phyloP scores from a whole-genome alignment of 805 yeast species.

The Candida ortonii region DNA sequence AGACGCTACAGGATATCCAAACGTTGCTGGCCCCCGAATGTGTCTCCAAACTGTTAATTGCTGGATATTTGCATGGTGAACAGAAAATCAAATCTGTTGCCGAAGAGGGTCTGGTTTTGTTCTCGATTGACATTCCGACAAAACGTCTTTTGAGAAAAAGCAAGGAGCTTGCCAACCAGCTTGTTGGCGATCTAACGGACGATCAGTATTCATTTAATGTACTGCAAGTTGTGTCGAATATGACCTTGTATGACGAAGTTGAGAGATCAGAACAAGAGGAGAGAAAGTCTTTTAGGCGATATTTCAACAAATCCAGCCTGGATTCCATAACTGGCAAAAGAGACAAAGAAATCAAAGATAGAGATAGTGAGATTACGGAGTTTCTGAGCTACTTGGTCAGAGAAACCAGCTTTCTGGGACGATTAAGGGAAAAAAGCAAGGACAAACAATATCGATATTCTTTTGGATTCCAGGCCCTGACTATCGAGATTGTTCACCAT shows the following conservation, averaged over 20 bases:
- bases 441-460: conserved; percentile 14
- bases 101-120: conserved; percentile 35
- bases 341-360: conserved; percentile 27
- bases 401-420: conserved; percentile 21
- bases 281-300: conserved; percentile 36
- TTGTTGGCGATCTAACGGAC: conserved; percentile 17
- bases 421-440: conserved; percentile 15
- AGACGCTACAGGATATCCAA: conserved; percentile 24
- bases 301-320: conserved; percentile 27
- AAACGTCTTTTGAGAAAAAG: conserved; percentile 37
- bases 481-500: conserved; percentile 36
- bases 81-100: too few relatives aligned
- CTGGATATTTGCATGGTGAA: too few relatives aligned
- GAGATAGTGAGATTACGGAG: conserved; percentile 29
- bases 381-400: conserved; percentile 27
- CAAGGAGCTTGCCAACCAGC: conserved; percentile 26
- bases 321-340: conserved; percentile 29
- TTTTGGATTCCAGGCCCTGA: conserved; percentile 26
- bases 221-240: conserved; percentile 39
- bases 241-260: conserved; percentile 34
- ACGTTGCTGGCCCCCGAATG: conserved; percentile 35
- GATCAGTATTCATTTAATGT: conserved; percentile 38
- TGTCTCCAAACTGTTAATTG: too few relatives aligned
- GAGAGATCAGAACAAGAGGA: conserved; percentile 33
- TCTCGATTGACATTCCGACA: conserved; percentile 35